A percentile compares a stretch with the other conserved stretches of the same genome.
phyloP scores from a whole-genome alignment of 108 stramenopile species.

The Seminavis robusta region DNA sequence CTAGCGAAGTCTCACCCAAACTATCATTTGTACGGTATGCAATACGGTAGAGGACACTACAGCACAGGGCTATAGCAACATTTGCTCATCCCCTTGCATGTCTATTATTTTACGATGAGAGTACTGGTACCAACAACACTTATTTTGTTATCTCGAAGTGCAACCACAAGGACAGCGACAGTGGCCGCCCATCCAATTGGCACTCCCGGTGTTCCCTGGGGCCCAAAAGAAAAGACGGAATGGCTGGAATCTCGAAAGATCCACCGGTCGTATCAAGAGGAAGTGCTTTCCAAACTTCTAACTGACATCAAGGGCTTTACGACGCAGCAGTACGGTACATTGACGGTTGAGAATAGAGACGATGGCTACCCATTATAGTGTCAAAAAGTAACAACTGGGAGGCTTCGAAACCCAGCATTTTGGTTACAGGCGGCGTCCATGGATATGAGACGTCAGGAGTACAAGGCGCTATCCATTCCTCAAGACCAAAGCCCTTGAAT shows the following conservation, averaged over 20 bases:
- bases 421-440: conserved; percentile 77
- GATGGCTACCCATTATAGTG: conserved; percentile 29
- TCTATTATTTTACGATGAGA: no score
- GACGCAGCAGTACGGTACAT: conserved; percentile 41
- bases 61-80: no score
- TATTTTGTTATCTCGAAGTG: no score
- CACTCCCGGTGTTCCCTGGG: conserved; percentile 59
- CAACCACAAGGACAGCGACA: no score
- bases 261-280: conserved; percentile 46
- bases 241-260: conserved; percentile 39
- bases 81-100: no score
- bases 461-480: conserved; percentile 62
- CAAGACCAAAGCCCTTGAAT: conserved; percentile 18
- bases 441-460: conserved; percentile 81
- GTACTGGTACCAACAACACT: no score
- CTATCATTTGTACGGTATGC: no score
- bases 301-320: neutral
- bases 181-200: conserved; percentile 75
- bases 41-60: no score
- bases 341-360: no score
- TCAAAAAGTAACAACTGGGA: conserved; percentile 26
- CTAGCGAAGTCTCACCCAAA: no score
- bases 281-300: conserved; percentile 40
- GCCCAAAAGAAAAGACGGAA: conserved; percentile 30
- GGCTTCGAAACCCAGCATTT: conserved; percentile 23